phyloP scores from a whole-genome alignment of 1,284 basidiomycete species.

The Ustilago vetiveriae region DNA sequence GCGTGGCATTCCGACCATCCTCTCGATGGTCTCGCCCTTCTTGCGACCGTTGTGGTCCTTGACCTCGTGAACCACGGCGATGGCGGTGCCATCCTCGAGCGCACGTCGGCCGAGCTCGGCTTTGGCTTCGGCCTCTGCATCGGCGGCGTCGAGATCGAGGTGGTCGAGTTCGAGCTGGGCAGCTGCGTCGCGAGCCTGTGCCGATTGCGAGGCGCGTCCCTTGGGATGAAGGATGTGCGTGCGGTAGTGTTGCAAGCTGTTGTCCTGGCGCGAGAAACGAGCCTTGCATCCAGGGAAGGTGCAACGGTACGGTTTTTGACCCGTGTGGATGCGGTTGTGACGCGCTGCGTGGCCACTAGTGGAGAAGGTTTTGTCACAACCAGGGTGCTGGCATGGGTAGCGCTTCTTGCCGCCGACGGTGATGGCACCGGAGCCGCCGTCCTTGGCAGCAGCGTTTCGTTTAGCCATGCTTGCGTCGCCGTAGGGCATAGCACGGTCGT shows the following conservation, averaged over 20 bases:
- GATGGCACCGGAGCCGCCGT: slow-evolving; percentile 45
- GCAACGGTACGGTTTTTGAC: slow-evolving; percentile 63
- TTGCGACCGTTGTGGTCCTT: slow-evolving; percentile 56
- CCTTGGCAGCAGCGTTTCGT: slow-evolving; percentile 31
- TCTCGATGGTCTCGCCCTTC: slow-evolving; percentile 55
- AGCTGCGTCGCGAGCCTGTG: slow-evolving; percentile 42
- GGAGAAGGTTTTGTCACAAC: slow-evolving; percentile 78
- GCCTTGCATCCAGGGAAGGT: slow-evolving; percentile 66
- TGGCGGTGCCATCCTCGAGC: slow-evolving; percentile 62
- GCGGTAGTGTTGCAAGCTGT: slow-evolving; percentile 65
- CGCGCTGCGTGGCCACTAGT: slow-evolving; percentile 84
- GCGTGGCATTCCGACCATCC: slow-evolving; percentile 56
- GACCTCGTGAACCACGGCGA: slow-evolving; percentile 61
- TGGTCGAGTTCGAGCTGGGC: slow-evolving; percentile 41
- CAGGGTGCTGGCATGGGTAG: slow-evolving; percentile 72
- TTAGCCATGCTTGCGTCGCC: slow-evolving; percentile 27
- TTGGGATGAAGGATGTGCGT: slow-evolving; percentile 64
- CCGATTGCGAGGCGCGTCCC: slow-evolving; percentile 44
- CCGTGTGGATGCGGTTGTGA: slow-evolving; percentile 80
- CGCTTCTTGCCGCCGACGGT: slow-evolving; percentile 67
- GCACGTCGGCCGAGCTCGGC: slow-evolving; percentile 56
- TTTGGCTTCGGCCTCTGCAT: slow-evolving; percentile 53
- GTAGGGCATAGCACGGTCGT: slow-evolving; percentile 37
- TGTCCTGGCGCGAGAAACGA: slow-evolving; percentile 66
- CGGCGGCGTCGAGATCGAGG: slow-evolving; percentile 34